phyloP scores from a whole-genome alignment of 1,139 yeast genomes.

The Geotrichum aggregatum region DNA sequence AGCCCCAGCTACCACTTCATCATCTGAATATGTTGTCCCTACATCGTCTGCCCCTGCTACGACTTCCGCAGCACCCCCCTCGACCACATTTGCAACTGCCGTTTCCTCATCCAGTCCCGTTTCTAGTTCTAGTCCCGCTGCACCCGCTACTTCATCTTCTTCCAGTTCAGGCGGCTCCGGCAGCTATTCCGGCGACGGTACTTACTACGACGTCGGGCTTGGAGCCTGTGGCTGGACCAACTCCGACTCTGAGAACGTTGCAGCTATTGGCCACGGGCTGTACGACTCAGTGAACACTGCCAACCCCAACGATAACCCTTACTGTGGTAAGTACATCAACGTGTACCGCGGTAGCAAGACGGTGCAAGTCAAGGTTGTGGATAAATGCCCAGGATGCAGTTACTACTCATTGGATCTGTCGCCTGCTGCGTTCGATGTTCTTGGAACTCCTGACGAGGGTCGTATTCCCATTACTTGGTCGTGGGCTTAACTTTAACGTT shows the following conservation, averaged over 20 bases:
- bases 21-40: no score
- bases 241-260: conserved; percentile 48
- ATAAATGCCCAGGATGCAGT: conserved; percentile 51
- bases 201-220: conserved; percentile 54
- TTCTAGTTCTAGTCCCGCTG: conserved; percentile 22
- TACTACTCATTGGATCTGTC: conserved; percentile 50
- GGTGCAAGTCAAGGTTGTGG: conserved; percentile 51
- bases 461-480: conserved; percentile 48
- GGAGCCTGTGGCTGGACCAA: conserved; percentile 59
- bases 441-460: conserved; percentile 46
- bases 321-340: conserved; percentile 49
- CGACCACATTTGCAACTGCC: conserved; percentile 27
- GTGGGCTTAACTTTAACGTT: conserved; percentile 36
- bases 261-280: conserved; percentile 39
- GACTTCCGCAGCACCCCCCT: conserved; percentile 26
- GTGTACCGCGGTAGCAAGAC: conserved; percentile 45
- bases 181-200: conserved; percentile 50
- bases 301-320: conserved; percentile 42
- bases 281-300: conserved; percentile 33
- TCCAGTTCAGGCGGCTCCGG: conserved; percentile 29
- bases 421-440: conserved; percentile 48
- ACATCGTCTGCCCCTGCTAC: conserved; percentile 27
- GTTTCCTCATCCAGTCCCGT: conserved; percentile 26
- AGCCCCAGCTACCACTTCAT: background rate
- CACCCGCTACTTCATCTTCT: conserved; percentile 22